Evolutionary conservation across 106 monocot genomes (phyloP), one percentile per base, ranked within the genome.

Genomic region (Dendrobium nobile): DNA sequence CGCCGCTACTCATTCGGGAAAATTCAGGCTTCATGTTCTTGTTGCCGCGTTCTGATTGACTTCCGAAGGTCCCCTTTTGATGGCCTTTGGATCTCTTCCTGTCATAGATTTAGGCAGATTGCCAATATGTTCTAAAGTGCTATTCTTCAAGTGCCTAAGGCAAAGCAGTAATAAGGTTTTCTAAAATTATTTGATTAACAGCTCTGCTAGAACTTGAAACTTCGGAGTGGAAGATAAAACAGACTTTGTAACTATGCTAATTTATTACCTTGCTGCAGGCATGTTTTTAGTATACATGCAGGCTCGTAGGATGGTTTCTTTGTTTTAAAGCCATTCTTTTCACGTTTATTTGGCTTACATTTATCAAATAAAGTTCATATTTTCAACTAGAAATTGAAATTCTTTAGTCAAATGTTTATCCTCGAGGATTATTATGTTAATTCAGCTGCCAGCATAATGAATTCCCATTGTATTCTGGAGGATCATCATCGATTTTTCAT

Each of bases 1-100:
- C 99, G 22, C 99, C 99, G 1, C 80, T 95, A 9, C 85, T 95
- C 20, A 90, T 99, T 72, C 88, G 99, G 3, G 95, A 95, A 84
- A 99, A 99, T 78, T 89, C 95, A 19, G 94, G 93, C 27, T 99
- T 99, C 72, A 79, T 87, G 48, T 99, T 99, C 88, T 85, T 99
- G 84, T 84, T 95, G 83, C 94, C 99, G 15, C 88, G 85, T 28
- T 28, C 90, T 18, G 89, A 94, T 42, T 89, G 82, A 41, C 72
- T 3, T 64, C 13, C 13, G 0, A 51, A 51, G 24, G 64, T 26
- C 22, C 41, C 11, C 47, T 72, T 72, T 33, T 72, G 31, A 40
- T 72, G 72, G 37, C 37, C 3, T 72, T 72, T 10, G 6, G 37
- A 72, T 3, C 15, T 72, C 13, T 37, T 64, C 10, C 13, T 64